Evolutionary conservation across 352 stramenopile species (phyloP), one percentile per base, ranked within the genome.

Genomic region (Pythium folliculosum): DNA sequence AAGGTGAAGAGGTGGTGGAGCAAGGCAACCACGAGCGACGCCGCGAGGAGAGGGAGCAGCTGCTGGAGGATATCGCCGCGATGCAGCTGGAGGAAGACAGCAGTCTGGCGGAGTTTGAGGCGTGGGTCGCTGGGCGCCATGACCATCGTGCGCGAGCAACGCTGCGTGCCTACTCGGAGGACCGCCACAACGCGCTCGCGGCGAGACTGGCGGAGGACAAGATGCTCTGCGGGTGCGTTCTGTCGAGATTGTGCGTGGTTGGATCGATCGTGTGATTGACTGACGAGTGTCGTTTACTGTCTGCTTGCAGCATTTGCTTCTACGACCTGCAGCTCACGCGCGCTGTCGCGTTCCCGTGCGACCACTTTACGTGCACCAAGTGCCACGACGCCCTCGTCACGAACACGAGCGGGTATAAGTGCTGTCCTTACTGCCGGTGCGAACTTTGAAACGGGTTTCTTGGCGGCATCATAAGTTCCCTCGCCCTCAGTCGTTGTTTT

Each of bases 391-490:
- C 80, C 21, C 68, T 91, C 45, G 74, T 79, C 10, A 75, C 67
- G 25, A 88, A 82, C 30, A 49, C 71, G 35, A 61, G 74, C n/a
- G 80, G 80, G 3, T 63, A 80, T 49, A 91, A 91, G 54, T 85
- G 77, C 57, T 91, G 82, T 23, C 82, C 82, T 3, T 91, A 89
- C 60, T 91, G 82, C 67, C 72, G 82, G 77, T 84, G 23, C 40
- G 65, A 17, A 16, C 0, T 44, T 13, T 21, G 22, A 23, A n/a
- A 48, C 13, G 30, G 12, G 3, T 27, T 47, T 54, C n/a, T 49
- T 12, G 27, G 27, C 23, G 17, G 19, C 13, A 54, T 35, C 30
- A 17, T 54, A 21, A 38, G 10, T 22, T 40, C n/a, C 19, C 13
- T 27, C 27, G 5, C 27, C 5, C 27, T 6, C 27, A 32, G 3